Percentiles rank a stretch among this genome's conserved stretches.
Conservation (phyloP, 169 alveolate species). For the Babesia ovis region DNA sequence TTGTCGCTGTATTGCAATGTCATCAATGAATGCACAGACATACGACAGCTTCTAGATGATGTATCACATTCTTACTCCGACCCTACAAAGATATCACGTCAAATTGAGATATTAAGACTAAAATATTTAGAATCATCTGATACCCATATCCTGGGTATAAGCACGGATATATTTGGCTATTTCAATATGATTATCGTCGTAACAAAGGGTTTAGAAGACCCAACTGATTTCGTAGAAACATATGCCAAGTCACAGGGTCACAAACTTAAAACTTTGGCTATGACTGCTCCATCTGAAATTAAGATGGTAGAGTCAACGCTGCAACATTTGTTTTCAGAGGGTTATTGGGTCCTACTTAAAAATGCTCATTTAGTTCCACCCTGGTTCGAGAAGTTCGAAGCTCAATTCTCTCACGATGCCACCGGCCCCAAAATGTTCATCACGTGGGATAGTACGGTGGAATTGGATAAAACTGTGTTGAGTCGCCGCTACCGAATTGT, state of each 20-base stretch:
- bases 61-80: constrained; percentile 53
- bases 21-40: constrained; percentile 11
- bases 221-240: constrained; percentile 89
- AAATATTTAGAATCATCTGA: constrained; percentile 23
- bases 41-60: constrained; percentile 43
- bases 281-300: constrained; percentile 96
- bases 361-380: constrained; percentile 96
- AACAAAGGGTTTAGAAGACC: constrained; percentile 81
- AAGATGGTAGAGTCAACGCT: constrained; percentile 91
- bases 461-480: constrained; percentile 89
- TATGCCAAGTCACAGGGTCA: constrained; percentile 88
- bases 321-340: constrained; percentile 89
- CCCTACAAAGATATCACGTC: constrained; percentile 49
- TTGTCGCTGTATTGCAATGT: not conserved
- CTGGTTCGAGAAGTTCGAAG: constrained; percentile 94
- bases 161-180: constrained; percentile 25
- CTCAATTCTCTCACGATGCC: constrained; percentile 85
- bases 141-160: not conserved
- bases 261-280: constrained; percentile 90
- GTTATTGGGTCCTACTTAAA: constrained; percentile 96
- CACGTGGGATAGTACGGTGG: constrained; percentile 95
- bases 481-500: constrained; percentile 92
- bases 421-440: constrained; percentile 92
- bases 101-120: constrained; percentile 44
- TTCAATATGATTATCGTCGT: constrained; percentile 60